A percentile compares a stretch with the other conserved stretches of the same genome.
phyloP scores from a whole-genome alignment of 2,329 filamentous ascomycete species.

The Arthrobotrys megalospora region DNA sequence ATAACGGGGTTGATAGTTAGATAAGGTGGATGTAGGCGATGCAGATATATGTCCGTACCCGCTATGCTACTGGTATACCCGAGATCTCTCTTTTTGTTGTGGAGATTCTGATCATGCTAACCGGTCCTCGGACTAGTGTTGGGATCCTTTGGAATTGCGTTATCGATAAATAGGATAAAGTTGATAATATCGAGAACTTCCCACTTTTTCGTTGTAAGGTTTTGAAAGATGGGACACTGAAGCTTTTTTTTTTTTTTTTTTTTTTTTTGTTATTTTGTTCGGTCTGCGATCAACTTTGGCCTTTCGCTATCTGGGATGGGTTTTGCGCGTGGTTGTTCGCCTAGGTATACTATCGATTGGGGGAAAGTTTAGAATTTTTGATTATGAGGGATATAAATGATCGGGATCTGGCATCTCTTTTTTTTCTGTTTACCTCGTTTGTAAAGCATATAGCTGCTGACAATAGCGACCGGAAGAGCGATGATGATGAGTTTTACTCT shows the following conservation, averaged over 20 bases:
- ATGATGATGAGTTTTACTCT: constrained; percentile 63
- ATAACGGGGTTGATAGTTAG: background rate
- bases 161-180: too few species aligned
- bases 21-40: constrained; percentile 13
- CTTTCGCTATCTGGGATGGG: constrained; percentile 24
- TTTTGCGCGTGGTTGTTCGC: constrained; percentile 56
- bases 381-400: constrained; percentile 6
- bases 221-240: too few species aligned
- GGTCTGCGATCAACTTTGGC: background rate
- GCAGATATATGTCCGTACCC: constrained; percentile 12
- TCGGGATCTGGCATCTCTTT: background rate
- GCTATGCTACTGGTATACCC: constrained; percentile 14
- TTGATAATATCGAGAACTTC: too few species aligned
- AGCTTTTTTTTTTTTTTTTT: background rate
- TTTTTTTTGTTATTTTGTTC: constrained; percentile 3
- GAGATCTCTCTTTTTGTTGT: background rate
- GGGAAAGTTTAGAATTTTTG: background rate
- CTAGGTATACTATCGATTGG: constrained; percentile 54
- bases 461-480: constrained; percentile 63
- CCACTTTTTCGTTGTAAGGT: too few species aligned
- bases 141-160: background rate
- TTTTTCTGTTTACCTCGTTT: constrained; percentile 60
- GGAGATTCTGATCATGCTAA: background rate
- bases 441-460: constrained; percentile 63
- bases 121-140: constrained; percentile 2